phyloP scores from a whole-genome alignment of 768 basidiomycete genomes.

The Heimioporus sp. region DNA sequence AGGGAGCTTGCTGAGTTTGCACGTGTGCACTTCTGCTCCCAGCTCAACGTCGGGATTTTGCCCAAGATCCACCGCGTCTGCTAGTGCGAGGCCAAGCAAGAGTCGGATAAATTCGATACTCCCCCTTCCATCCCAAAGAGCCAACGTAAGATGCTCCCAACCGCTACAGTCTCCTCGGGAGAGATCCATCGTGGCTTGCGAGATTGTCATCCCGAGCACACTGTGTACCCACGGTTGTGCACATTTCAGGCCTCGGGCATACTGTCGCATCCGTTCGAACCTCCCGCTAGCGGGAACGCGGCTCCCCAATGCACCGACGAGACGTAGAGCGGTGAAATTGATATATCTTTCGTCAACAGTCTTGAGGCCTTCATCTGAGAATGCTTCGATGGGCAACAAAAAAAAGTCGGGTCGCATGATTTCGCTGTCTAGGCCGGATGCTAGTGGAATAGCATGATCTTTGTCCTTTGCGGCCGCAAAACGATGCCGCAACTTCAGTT shows the following conservation, averaged over 20 bases:
- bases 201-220: neutral
- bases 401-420: slow-evolving; percentile 6
- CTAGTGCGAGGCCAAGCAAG: neutral
- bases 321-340: neutral
- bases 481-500: neutral
- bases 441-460: slow-evolving; percentile 29
- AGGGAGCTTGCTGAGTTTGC: neutral
- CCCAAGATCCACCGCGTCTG: neutral
- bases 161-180: slow-evolving; percentile 7
- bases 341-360: neutral
- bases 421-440: slow-evolving; percentile 9
- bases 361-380: neutral
- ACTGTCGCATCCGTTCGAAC: neutral
- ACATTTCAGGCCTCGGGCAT: neutral
- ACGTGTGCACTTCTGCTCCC: neutral
- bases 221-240: slow-evolving; percentile 9
- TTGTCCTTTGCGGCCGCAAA: slow-evolving; percentile 3
- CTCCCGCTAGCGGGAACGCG: neutral
- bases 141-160: neutral
- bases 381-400: neutral
- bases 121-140: neutral
- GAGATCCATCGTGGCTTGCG: neutral
- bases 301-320: neutral
- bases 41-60: neutral
- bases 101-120: slow-evolving; percentile 4